Percentiles rank a stretch among this genome's conserved stretches.
phyloP scores from a whole-genome alignment of 805 yeast genomes.

The Schwanniomyces pseudopolymorphus region DNA sequence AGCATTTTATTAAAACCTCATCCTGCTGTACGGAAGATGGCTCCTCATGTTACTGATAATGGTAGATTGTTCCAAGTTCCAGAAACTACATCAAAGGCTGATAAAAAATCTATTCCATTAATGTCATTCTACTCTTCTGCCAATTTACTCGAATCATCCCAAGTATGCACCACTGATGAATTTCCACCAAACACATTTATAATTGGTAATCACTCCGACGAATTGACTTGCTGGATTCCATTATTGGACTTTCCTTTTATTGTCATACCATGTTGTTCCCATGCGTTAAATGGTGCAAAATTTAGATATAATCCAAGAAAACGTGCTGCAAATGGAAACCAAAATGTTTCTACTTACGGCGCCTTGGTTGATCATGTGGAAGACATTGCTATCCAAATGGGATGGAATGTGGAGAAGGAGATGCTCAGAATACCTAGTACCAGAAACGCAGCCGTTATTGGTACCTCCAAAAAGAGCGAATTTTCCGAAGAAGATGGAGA shows the following conservation, averaged over 20 bases:
- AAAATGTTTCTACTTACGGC: constrained; percentile 66
- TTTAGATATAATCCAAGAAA: constrained; percentile 57
- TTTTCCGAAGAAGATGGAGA: constrained; percentile 27
- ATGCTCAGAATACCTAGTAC: constrained; percentile 93
- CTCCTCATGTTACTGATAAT: constrained; percentile 58
- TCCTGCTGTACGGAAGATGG: constrained; percentile 53
- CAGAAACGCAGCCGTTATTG: constrained; percentile 86
- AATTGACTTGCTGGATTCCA: constrained; percentile 94
- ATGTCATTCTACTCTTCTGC: constrained; percentile 57
- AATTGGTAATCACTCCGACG: constrained; percentile 95
- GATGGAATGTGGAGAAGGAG: constrained; percentile 86
- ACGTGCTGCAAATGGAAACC: constrained; percentile 3
- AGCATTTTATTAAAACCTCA: constrained; percentile 67
- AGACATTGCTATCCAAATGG: constrained; percentile 60
- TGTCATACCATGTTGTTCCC: constrained; percentile 96
- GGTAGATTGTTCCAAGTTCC: constrained; percentile 62
- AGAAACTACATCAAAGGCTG: constrained; percentile 19
- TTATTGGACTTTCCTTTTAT: constrained; percentile 80
- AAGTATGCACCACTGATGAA: constrained; percentile 58
- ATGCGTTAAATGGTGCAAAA: constrained; percentile 75
- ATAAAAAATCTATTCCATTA: constrained; percentile 31
- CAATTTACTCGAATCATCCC: constrained; percentile 48
- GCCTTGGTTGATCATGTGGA: constrained; percentile 85
- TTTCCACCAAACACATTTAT: constrained; percentile 73
- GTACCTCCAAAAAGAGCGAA: constrained; percentile 40